Evolutionary conservation across 2,329 filamentous ascomycete genomes (phyloP).

Genomic region (Parafenestella ontariensis): DNA sequence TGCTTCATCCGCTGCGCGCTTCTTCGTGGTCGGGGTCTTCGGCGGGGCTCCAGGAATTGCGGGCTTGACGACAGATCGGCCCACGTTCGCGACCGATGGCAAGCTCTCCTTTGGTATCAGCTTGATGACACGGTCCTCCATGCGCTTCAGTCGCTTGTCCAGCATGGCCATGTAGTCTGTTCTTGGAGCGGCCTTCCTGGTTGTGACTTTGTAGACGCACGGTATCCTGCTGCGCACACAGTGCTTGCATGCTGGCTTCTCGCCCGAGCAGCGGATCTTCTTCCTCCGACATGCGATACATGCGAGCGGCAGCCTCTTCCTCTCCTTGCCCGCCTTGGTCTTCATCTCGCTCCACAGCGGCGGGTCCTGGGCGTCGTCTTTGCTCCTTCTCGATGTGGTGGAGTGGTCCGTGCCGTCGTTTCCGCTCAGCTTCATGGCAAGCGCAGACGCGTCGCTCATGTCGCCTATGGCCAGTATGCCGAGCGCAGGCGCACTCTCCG

Average conservation of each 20-base stretch:
- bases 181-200: constrained; percentile 88
- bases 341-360: constrained; percentile 62
- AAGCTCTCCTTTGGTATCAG: constrained; percentile 88
- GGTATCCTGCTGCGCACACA: constrained; percentile 90
- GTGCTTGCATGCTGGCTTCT: constrained; percentile 97
- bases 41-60: constrained; percentile 65
- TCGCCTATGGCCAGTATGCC: constrained; percentile 42
- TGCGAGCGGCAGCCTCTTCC: constrained; percentile 88
- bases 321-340: constrained; percentile 84
- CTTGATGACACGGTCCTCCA: constrained; percentile 98
- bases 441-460: constrained; percentile 32
- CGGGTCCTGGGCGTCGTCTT: constrained; percentile 40
- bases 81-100: constrained; percentile 70
- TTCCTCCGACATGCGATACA: constrained; percentile 96
- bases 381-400: constrained; percentile 33
- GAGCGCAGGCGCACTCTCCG: constrained; percentile 43
- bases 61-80: constrained; percentile 85
- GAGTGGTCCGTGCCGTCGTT: constrained; percentile 35
- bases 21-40: constrained; percentile 70
- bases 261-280: constrained; percentile 96
- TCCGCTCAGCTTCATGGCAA: constrained; percentile 35
- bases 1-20: constrained; percentile 84
- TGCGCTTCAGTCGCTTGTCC: constrained; percentile 91
- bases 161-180: constrained; percentile 99
- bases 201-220: constrained; percentile 97